Base-by-base conservation (phyloP, 208 protist genomes). In the Trypanosoma cruzi region DNA sequence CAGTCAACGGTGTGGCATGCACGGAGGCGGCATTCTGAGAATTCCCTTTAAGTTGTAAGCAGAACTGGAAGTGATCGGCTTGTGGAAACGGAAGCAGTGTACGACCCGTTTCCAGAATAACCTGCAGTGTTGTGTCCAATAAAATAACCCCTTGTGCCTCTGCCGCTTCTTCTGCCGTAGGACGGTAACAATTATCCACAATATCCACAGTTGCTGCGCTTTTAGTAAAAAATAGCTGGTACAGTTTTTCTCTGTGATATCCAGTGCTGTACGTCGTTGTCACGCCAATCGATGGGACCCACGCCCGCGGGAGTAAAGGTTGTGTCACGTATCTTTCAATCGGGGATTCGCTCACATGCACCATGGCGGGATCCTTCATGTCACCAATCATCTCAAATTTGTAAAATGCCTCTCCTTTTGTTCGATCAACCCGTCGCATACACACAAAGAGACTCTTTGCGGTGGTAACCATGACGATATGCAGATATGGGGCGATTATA, bases 361-460 rank as follows among this genome's bases (percentile, higher is more conserved):
- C 50, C 31, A 78, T 55, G 0, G 82, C 78, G 29, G 88, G 79
- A 20, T 22, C 40, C 20, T 72, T 67, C 13, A 72, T 13, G 5
- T 85, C 84, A 13, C 92, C 92, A 32, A 97, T 86, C 4, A 87
- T 79, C 32, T 82, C 75, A 58, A 81, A 91, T 53, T 73, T 74
- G 79, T 86, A 95, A 80, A 88, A 97, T 37, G 77, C 73, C 68
- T 97, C 75, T 66, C 74, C 83, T 26, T 57, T 70, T 36, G 70
- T 50, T 31, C 92, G 79, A 24, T 75, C 64, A 32, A 64, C 57
- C 24, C 92, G 87, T 50, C 75, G 78, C 80, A 94, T 89, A 58
- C 92, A 97, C 13, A 97, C 79, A 64, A 78, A 90, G 77, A 85
- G 93, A 28, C 26, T 71, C 22, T 82, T 88, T 28, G 85, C 77